These are phyloP conservation scores for Coniochaeta hoffmannii DNA, from an alignment of 2,329 filamentous ascomycete species.

Conservation along the genomic window DNA sequence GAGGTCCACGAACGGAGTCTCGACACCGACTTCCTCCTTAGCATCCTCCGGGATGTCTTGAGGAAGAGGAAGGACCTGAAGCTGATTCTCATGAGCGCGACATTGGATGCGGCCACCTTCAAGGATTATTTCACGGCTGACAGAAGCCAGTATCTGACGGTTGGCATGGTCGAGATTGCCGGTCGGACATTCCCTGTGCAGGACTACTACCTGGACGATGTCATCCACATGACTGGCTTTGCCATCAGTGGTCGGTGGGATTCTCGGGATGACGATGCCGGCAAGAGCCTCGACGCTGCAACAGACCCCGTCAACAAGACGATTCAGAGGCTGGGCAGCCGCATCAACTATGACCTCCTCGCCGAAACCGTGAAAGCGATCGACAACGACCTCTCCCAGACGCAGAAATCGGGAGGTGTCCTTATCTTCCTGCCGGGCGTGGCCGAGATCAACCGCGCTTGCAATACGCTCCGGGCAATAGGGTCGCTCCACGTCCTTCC, in stretches of 20 bases:
- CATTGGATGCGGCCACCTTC: conserved; percentile 82
- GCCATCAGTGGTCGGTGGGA: conserved; percentile 30
- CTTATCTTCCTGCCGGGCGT: conserved; percentile 93
- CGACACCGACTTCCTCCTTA: conserved; percentile 89
- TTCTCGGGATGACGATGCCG: conserved; percentile 36
- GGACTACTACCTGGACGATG: conserved; percentile 85
- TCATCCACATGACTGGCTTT: conserved; percentile 74
- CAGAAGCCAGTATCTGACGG: conserved; percentile 40
- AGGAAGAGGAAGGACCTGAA: conserved; percentile 70
- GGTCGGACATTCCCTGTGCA: conserved; percentile 85
- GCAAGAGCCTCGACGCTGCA: conserved; percentile 29
- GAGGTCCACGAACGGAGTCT: conserved; percentile 94
- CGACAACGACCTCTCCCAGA: conserved; percentile 61
- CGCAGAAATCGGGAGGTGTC: conserved; percentile 71
- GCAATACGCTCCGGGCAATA: conserved; percentile 58
- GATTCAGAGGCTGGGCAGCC: conserved; percentile 66
- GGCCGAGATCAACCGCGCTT: conserved; percentile 79
- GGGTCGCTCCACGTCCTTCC: conserved; percentile 68
- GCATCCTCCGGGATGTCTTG: conserved; percentile 77
- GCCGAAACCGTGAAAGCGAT: conserved; percentile 74
- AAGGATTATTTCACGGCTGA: conserved; percentile 71
- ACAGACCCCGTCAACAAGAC: conserved; percentile 55
- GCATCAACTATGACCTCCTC: conserved; percentile 88
- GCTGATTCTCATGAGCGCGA: conserved; percentile 93
- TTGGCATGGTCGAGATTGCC: conserved; percentile 78